A percentile compares a stretch with the other conserved stretches of the same genome.
These are phyloP conservation scores for Jamesozyma piceae DNA, from an alignment of 805 yeast species.

Conservation along the genomic window DNA sequence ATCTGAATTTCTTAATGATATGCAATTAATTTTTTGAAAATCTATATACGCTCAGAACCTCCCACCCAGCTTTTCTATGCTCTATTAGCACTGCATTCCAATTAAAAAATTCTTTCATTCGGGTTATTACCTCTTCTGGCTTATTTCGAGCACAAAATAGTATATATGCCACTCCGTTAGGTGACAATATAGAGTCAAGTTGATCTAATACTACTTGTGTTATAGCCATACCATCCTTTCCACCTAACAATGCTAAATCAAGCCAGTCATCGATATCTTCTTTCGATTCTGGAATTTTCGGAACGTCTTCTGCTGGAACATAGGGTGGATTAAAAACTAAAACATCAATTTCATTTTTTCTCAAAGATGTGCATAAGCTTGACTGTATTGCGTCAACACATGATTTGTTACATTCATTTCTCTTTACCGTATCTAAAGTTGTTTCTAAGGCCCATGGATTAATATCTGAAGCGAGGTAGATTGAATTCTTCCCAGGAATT, in stretches of 20 bases:
- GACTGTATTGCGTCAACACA: conserved; percentile 45
- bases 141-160: conserved; percentile 86
- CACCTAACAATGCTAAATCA: conserved; percentile 85
- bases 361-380: conserved; percentile 45
- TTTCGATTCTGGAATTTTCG: conserved; percentile 39
- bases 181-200: conserved; percentile 44
- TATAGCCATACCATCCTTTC: conserved; percentile 80
- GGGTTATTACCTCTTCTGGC: conserved; percentile 50
- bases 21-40: conserved; percentile 33
- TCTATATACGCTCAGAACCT: conserved; percentile 67
- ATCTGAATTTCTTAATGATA: too few species aligned
- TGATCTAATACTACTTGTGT: conserved; percentile 54
- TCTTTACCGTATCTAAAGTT: conserved; percentile 37
- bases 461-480: conserved; percentile 65
- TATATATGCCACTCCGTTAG: conserved; percentile 71
- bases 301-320: conserved; percentile 79
- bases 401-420: conserved; percentile 25
- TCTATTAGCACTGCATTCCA: conserved; percentile 53
- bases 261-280: conserved; percentile 60
- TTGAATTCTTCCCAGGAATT: conserved; percentile 34
- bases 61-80: conserved; percentile 90
- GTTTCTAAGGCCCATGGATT: conserved; percentile 68
- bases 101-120: conserved; percentile 32
- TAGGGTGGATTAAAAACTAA: conserved; percentile 92
- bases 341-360: conserved; percentile 47